Percentiles rank a stretch among this genome's conserved stretches.
Conservation (phyloP, 2,329 filamentous ascomycete species). For the Claviceps digitariae region DNA sequence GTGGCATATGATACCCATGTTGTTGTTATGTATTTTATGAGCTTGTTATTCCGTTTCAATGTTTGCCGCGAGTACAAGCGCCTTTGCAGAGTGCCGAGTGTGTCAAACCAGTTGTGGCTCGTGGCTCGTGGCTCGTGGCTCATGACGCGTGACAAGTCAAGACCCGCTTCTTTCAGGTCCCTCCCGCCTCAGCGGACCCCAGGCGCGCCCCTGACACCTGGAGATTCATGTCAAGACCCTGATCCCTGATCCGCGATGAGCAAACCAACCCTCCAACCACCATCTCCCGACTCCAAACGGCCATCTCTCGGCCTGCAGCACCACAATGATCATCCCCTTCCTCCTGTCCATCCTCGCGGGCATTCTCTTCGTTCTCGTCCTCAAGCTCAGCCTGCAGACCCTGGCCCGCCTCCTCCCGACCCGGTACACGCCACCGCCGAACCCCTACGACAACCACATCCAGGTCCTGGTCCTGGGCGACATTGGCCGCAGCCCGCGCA, state of each 20-base stretch:
- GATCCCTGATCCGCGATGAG: too few species aligned
- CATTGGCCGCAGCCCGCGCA: slow-evolving; percentile 87
- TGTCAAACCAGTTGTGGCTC: too few species aligned
- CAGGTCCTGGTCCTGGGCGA: slow-evolving; percentile 90
- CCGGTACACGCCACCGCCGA: slow-evolving; percentile 20
- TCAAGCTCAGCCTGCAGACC: slow-evolving; percentile 13
- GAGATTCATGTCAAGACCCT: too few species aligned
- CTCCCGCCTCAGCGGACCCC: neutral
- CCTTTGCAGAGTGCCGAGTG: too few species aligned
- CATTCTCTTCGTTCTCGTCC: slow-evolving; percentile 18
- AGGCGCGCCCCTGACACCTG: too few species aligned
- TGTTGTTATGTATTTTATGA: neutral
- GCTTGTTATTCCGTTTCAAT: too few species aligned
- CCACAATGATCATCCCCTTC: slow-evolving; percentile 13
- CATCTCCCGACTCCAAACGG: neutral
- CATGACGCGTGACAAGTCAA: too few species aligned
- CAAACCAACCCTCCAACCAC: neutral
- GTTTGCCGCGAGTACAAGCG: too few species aligned
- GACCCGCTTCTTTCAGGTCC: neutral
- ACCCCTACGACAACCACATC: slow-evolving; percentile 31
- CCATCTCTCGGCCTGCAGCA: neutral
- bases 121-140: too few species aligned
- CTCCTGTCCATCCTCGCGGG: slow-evolving; percentile 22
- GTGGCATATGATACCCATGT: slow-evolving; percentile 12
- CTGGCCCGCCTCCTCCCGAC: slow-evolving; percentile 14